phyloP scores from a whole-genome alignment of 331 rosid species.

The Quercus lobata region DNA sequence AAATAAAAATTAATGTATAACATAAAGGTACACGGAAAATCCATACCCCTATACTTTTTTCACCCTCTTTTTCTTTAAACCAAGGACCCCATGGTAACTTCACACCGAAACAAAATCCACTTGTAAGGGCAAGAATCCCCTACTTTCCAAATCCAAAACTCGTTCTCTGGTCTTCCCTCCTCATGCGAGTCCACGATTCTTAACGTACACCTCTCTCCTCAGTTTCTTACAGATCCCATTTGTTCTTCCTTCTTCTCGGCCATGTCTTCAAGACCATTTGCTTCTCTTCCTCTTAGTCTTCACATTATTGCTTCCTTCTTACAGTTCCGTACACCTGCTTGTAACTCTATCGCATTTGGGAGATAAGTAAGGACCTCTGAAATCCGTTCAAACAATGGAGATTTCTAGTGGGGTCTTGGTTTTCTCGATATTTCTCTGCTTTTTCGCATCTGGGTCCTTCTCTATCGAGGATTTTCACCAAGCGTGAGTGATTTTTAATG shows the following conservation, averaged over 20 bases:
- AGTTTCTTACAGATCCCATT: constrained; percentile 56
- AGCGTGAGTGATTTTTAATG: constrained; percentile 52
- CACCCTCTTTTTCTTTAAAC: not conserved
- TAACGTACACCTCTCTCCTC: constrained; percentile 46
- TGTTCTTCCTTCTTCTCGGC: constrained; percentile 1
- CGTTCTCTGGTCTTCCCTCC: constrained; percentile 3
- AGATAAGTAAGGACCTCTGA: constrained; percentile 8
- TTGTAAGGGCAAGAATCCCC: constrained; percentile 11
- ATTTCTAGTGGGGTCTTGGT: constrained; percentile 29
- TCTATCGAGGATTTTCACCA: constrained; percentile 55
- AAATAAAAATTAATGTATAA: too few relatives aligned
- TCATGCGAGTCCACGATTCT: constrained; percentile 40
- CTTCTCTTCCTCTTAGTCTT: constrained; percentile 1
- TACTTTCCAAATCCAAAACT: constrained; percentile 6
- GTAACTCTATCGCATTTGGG: constrained; percentile 22
- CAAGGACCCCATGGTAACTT: not conserved
- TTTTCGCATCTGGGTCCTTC: constrained; percentile 43
- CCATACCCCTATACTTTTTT: too few relatives aligned
- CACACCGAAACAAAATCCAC: not conserved
- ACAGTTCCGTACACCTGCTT: not conserved
- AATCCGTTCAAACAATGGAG: constrained; percentile 23
- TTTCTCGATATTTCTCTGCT: constrained; percentile 29
- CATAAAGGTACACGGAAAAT: too few relatives aligned
- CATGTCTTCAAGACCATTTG: constrained; percentile 2
- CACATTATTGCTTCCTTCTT: constrained; percentile 24